A percentile compares a stretch with the other conserved stretches of the same genome.
These are phyloP conservation scores for Cordyceps cateniannulata DNA, from an alignment of 2,329 filamentous ascomycete species.

Conservation along the genomic window DNA sequence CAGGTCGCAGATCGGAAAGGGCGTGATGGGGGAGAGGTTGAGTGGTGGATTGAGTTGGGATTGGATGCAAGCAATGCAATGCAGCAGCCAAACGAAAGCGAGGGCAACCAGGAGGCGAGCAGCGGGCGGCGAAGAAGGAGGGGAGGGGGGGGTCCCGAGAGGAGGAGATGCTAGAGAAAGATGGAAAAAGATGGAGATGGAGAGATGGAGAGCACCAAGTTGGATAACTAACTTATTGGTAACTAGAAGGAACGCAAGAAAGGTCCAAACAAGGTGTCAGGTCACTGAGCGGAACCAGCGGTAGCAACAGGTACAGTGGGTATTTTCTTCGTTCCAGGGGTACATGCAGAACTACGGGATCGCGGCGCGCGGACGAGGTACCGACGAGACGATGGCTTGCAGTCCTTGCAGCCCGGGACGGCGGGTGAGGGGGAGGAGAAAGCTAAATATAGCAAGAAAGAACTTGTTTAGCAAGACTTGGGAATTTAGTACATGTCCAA, in stretches of 20 bases:
- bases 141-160: not conserved
- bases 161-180: not conserved
- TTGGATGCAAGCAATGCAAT: not conserved
- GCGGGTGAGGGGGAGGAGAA: too few species aligned
- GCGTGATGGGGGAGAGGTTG: not conserved
- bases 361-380: not conserved
- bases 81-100: not conserved
- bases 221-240: too few species aligned
- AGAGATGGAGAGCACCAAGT: not conserved
- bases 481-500: too few species aligned
- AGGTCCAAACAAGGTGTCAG: not conserved
- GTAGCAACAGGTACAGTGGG: constrained; percentile 1
- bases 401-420: not conserved
- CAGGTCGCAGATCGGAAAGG: not conserved
- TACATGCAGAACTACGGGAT: not conserved
- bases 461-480: too few species aligned
- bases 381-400: not conserved
- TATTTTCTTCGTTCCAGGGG: not conserved
- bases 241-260: too few species aligned
- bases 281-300: not conserved
- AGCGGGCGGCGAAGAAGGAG: too few species aligned
- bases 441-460: not conserved
- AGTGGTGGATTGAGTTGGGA: too few species aligned
- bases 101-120: not conserved
- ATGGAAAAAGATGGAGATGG: not conserved